Conservation (phyloP, 176 grass and related monocot genomes). For the Elaeis guineensis region DNA sequence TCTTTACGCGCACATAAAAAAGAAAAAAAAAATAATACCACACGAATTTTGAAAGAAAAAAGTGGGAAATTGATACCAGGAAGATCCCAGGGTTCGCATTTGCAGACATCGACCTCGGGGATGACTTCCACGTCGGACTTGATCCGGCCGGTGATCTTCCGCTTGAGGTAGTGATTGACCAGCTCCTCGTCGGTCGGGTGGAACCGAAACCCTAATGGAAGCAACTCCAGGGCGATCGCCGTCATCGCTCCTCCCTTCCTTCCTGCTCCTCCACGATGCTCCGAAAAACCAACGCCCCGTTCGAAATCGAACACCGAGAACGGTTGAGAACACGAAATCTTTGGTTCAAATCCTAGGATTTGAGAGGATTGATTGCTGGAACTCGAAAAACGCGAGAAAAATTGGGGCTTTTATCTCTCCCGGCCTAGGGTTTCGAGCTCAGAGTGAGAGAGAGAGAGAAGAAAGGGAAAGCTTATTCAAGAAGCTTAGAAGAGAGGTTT, state of each 20-base stretch:
- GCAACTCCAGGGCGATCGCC: constrained; percentile 49
- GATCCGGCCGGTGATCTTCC: constrained; percentile 80
- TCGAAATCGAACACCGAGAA: too few relatives aligned
- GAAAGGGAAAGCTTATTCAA: too few relatives aligned
- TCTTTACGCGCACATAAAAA: too few relatives aligned
- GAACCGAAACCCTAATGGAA: constrained; percentile 94
- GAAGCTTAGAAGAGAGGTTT: too few relatives aligned
- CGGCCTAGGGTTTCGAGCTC: too few relatives aligned
- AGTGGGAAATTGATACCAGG: constrained; percentile 32
- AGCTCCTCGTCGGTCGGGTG: constrained; percentile 98
- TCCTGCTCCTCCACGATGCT: constrained; percentile 16
- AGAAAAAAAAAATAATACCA: too few relatives aligned
- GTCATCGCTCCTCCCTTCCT: constrained; percentile 25
- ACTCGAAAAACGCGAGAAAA: too few relatives aligned
- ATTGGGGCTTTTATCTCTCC: too few relatives aligned
- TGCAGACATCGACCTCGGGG: constrained; percentile 94
- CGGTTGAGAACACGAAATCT: too few relatives aligned
- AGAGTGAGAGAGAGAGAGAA: too few relatives aligned
- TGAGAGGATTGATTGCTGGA: too few relatives aligned
- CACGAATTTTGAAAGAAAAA: background rate
- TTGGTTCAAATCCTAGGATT: too few relatives aligned
- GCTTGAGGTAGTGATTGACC: constrained; percentile 81
- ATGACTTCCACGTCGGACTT: constrained; percentile 64
- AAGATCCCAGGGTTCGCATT: constrained; percentile 98
- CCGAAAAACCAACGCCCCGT: background rate